Base-by-base conservation (phyloP, 2,329 filamentous ascomycete genomes). In the Arthroderma sp. region DNA sequence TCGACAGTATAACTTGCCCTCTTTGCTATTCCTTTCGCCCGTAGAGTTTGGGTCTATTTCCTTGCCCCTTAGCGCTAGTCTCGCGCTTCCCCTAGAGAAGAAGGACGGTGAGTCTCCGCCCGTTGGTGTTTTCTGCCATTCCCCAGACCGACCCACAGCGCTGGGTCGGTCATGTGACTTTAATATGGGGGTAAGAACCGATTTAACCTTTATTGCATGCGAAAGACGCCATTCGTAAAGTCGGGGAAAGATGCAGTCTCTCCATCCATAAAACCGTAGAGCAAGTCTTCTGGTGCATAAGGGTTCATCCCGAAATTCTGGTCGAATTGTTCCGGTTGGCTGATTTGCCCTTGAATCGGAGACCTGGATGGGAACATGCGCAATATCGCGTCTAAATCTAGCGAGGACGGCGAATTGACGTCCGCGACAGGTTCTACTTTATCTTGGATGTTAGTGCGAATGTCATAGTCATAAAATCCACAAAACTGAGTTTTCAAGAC, bases 241-340 rank as follows among this genome's bases (percentile, higher is more conserved):
- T 51, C 49, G 9, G 47, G 29, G 31, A 51, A 51, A 9, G 49
- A 38, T 4, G 36, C 42, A 29, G 44, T 48, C 31, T 51, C 44
- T 37, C 44, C 49, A 42, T 51, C 45, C 50, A 51, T 51, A 39
- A 51, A 51, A 2, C 50, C 50, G 29, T 51, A 51, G 7, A 51
- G 45, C 22, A 51, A 40, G 30, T 51, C 50, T 36, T 50, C 50
- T 32, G 48, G 50, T 11, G 40, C 43, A 30, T 50, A 51, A 8
- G 42, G 44, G 15, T 33, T 39, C 38, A 51, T 41, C 11, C 36
- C 36, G 29, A 46, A 45, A 6, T 34, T 34, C 32, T 40, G 40
- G 30, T 41, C 41, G 32, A 51, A 51, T 29, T 36, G 43, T 27
- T 48, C 45, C 29, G 38, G 34, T 27, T 51, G 48, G 15, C 34